Evolutionary conservation across 2,329 filamentous ascomycete species (phyloP).

Genomic region (Graphium sp.): DNA sequence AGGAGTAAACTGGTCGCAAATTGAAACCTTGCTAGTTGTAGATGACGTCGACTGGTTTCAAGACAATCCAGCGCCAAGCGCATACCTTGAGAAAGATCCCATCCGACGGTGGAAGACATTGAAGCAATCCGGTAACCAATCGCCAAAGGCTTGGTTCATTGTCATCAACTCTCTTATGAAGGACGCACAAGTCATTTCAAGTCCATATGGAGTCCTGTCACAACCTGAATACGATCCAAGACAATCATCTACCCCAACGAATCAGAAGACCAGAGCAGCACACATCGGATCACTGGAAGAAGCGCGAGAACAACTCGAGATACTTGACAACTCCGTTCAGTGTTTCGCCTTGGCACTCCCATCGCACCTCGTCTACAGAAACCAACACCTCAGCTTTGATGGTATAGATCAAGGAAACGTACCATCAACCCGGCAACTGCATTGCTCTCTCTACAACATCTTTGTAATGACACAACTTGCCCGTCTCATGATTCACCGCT

Average conservation of each 20-base stretch:
- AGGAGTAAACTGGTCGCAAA: slow-evolving; percentile 17
- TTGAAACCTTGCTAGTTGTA: slow-evolving; percentile 16
- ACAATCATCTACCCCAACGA: not conserved
- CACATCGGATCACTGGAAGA: slow-evolving; percentile 6
- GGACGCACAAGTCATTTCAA: slow-evolving; percentile 16
- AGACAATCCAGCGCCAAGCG: slow-evolving; percentile 9
- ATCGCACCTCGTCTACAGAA: slow-evolving; percentile 10
- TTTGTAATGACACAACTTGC: slow-evolving; percentile 16
- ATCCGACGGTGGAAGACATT: slow-evolving; percentile 15
- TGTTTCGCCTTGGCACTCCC: slow-evolving; percentile 15
- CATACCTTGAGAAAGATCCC: slow-evolving; percentile 13
- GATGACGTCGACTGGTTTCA: slow-evolving; percentile 16
- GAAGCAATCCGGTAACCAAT: slow-evolving; percentile 12
- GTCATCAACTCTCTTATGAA: slow-evolving; percentile 20
- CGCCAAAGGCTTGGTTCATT: slow-evolving; percentile 19
- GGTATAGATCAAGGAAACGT: slow-evolving; percentile 3
- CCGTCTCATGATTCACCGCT: slow-evolving; percentile 15
- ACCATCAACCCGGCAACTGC: slow-evolving; percentile 9
- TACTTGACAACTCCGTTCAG: slow-evolving; percentile 13
- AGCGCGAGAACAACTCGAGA: slow-evolving; percentile 11
- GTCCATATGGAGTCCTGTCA: slow-evolving; percentile 9
- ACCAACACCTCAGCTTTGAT: slow-evolving; percentile 13
- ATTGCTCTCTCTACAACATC: slow-evolving; percentile 14
- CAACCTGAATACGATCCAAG: slow-evolving; percentile 4
- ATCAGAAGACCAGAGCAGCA: too few species aligned